Evolutionary conservation across 768 basidiomycete genomes (phyloP), one percentile per base, ranked within the genome.

Genomic region (Obba rivulosa): DNA sequence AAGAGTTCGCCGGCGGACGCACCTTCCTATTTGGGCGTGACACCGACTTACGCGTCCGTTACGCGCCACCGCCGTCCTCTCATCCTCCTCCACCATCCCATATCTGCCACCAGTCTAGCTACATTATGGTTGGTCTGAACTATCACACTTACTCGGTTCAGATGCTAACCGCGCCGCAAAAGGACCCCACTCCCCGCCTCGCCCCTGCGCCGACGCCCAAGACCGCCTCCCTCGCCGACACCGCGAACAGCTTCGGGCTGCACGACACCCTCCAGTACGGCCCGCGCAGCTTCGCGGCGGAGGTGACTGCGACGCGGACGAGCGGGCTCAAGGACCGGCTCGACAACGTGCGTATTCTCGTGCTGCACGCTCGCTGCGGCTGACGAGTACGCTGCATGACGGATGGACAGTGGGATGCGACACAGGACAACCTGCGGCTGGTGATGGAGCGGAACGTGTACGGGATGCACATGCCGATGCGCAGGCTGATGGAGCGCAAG

Each of bases 401-500:
- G 28, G 28, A 31, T 31, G 8, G 34, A 13, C 54, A 98, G 95
- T 98, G 96, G 96, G 85, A 93, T 45, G 83, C 82, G 55, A 92
- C 94, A 8, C 93, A 96, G 65, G 87, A 92, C 65, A 87, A 86
- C 65, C 63, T 93, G 43, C 85, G 85, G 63, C 73, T 97, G 49
- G 92, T 81, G 41, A 71, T 95, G 68, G 79, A 92, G 62, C 82
- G 94, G 39, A 83, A 91, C 65, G 63, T 85, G 25, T 85, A 85
- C 60, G 96, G 96, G 31, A 65, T 97, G 57, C 91, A 92, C 62
- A 83, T 87, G 17, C 96, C 96, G 2, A 80, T 95, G 67, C 80
- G 94, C 24, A 73, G 82, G 45, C 74, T 96, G 54, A 98, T 98
- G 96, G 96, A 99, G 66, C 81, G 92, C 61, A 87, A 85, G 72